phyloP scores from a whole-genome alignment of 768 basidiomycete species.

The Sarcodon aspratus region DNA sequence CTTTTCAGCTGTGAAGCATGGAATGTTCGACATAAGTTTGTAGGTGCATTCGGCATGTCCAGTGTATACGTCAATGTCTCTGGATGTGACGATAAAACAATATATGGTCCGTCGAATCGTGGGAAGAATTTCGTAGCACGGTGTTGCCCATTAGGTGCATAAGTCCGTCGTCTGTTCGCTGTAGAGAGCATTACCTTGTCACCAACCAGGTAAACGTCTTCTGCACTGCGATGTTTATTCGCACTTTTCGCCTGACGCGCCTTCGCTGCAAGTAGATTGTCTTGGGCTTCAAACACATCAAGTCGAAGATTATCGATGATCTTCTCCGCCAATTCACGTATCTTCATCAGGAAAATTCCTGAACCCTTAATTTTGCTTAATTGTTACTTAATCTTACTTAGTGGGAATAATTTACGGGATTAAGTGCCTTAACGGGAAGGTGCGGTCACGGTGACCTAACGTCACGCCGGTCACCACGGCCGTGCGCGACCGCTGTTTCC shows the following conservation, averaged over 20 bases:
- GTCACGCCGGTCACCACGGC: too few species aligned
- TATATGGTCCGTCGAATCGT: constrained; percentile 16
- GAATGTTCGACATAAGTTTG: constrained; percentile 5
- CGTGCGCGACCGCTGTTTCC: too few species aligned
- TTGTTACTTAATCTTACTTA: too few species aligned
- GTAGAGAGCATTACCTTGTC: constrained; percentile 28
- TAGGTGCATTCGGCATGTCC: constrained; percentile 8
- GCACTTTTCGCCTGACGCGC: constrained; percentile 14
- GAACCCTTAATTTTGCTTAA: too few species aligned
- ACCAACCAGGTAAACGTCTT: constrained; percentile 15
- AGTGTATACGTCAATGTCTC: constrained; percentile 14
- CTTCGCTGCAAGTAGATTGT: constrained; percentile 20
- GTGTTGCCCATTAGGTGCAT: constrained; percentile 11
- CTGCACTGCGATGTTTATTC: constrained; percentile 12
- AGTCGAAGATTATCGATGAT: constrained; percentile 4
- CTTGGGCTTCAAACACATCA: constrained; percentile 19
- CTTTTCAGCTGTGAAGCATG: constrained; percentile 3
- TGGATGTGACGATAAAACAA: constrained; percentile 4
- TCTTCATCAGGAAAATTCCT: too few species aligned
- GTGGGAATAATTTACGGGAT: too few species aligned
- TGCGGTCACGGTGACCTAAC: too few species aligned
- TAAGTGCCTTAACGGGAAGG: too few species aligned
- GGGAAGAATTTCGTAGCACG: constrained; percentile 32
- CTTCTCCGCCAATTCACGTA: too few species aligned
- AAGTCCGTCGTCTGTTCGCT: constrained; percentile 13